Evolutionary conservation across 345 rosid species (phyloP).

Genomic region (Cardiospermum halicacabum): DNA sequence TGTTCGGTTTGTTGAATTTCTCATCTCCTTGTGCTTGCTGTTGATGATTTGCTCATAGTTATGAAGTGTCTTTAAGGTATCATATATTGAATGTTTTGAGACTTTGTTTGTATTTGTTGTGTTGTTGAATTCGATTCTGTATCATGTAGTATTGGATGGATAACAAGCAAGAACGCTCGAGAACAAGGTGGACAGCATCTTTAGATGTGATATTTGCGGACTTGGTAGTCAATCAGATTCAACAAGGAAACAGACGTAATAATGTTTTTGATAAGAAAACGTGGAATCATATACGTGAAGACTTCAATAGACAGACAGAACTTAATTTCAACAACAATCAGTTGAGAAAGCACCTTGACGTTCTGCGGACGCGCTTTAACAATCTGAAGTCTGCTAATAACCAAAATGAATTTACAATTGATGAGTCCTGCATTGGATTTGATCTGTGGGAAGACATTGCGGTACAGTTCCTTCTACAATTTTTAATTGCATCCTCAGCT

Average conservation of each 20-base stretch:
- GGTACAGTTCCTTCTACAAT: constrained; percentile 30
- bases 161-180: constrained; percentile 53
- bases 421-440: constrained; percentile 65
- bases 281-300: constrained; percentile 59
- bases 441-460: constrained; percentile 74
- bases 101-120: background rate
- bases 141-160: constrained; percentile 43
- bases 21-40: background rate
- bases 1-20: background rate
- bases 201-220: constrained; percentile 70
- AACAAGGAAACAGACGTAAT: constrained; percentile 59
- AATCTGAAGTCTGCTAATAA: constrained; percentile 47
- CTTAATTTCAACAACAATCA: constrained; percentile 76
- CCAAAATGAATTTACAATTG: constrained; percentile 50
- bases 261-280: constrained; percentile 70
- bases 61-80: background rate
- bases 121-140: background rate
- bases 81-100: background rate
- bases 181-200: constrained; percentile 65
- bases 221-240: constrained; percentile 70
- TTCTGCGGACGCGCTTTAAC: constrained; percentile 63
- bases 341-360: constrained; percentile 72
- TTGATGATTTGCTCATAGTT: background rate
- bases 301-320: constrained; percentile 56
- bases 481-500: background rate